Percentiles rank a stretch among this genome's conserved stretches.
Evolutionary conservation across 495 filamentous ascomycete species (phyloP).

Genomic region (Aspergillus carlsbadensis): DNA sequence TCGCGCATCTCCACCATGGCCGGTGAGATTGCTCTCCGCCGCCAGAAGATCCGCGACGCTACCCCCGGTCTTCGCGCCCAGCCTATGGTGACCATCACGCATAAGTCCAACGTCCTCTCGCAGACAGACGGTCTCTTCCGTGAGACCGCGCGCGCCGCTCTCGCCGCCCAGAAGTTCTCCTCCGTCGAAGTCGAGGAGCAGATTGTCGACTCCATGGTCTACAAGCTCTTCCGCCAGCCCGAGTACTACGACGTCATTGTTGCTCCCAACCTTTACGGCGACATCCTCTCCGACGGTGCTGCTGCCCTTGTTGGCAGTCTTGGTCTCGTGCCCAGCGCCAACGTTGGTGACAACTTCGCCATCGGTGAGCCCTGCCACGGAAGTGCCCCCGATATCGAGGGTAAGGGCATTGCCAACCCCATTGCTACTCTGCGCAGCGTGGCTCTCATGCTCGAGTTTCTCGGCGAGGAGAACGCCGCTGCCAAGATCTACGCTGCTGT

Average conservation of each 20-base stretch:
- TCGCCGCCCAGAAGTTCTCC: conserved; percentile 60
- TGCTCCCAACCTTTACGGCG: conserved; percentile 96
- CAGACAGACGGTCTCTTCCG: conserved; percentile 98
- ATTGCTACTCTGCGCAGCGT: conserved; percentile 91
- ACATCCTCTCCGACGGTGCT: conserved; percentile 93
- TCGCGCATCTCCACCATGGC: conserved; percentile 86
- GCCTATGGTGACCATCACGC: conserved; percentile 91
- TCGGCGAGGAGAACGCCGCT: conserved; percentile 81
- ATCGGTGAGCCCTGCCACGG: conserved; percentile 99
- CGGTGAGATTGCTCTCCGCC: conserved; percentile 85
- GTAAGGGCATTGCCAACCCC: conserved; percentile 88
- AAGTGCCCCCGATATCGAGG: conserved; percentile 92
- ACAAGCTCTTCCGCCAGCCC: conserved; percentile 97
- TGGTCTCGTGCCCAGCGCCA: conserved; percentile 92
- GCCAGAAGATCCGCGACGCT: conserved; percentile 71
- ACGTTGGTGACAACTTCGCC: conserved; percentile 91
- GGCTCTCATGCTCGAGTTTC: conserved; percentile 93
- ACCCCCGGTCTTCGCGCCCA: conserved; percentile 55
- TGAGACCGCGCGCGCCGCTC: conserved; percentile 67
- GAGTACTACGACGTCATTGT: conserved; percentile 95
- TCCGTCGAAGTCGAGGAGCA: conserved; percentile 83
- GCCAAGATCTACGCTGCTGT: conserved; percentile 88
- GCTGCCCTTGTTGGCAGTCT: conserved; percentile 93
- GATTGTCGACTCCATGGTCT: conserved; percentile 98
- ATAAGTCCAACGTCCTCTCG: conserved; percentile 96